Evolutionary conservation across 805 yeast species (phyloP).

Genomic region (Metschnikowia continentalis): DNA sequence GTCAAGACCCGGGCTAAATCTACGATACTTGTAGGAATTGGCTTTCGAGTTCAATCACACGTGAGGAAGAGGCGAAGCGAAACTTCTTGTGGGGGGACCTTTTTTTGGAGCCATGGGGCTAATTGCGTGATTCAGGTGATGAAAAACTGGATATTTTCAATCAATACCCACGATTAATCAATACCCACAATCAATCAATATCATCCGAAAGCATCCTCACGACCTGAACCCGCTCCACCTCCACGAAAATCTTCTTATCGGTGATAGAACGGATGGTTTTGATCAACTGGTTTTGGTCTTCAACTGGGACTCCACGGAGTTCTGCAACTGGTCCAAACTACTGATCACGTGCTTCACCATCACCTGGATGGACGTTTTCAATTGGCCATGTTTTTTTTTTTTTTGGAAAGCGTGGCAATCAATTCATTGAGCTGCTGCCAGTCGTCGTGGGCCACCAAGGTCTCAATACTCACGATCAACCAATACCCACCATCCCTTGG

Average conservation of each 20-base stretch:
- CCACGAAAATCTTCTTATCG: constrained; percentile 93
- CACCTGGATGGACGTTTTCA: constrained; percentile 77
- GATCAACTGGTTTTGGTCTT: constrained; percentile 48
- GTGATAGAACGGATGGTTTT: constrained; percentile 88
- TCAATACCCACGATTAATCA: constrained; percentile 69
- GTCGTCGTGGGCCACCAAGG: constrained; percentile 53
- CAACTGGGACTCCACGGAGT: constrained; percentile 41
- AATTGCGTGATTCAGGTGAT: constrained; percentile 56
- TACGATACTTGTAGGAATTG: constrained; percentile 53
- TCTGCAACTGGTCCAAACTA: constrained; percentile 52
- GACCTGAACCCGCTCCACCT: constrained; percentile 92
- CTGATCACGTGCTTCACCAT: constrained; percentile 74
- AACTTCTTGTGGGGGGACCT: constrained; percentile 30
- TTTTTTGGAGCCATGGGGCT: constrained; percentile 41
- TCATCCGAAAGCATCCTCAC: constrained; percentile 75
- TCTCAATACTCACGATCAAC: no score
- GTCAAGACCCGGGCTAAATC: constrained; percentile 51
- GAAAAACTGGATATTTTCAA: constrained; percentile 80
- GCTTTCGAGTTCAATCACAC: constrained; percentile 42
- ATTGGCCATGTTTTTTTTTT: constrained; percentile 98
- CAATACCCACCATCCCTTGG: constrained; percentile 64
- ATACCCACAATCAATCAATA: no score
- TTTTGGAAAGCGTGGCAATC: constrained; percentile 67
- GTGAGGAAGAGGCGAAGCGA: no score
- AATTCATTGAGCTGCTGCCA: constrained; percentile 84